Base-by-base conservation (phyloP, 495 filamentous ascomycete species). In the Aspergillus asperescens region DNA sequence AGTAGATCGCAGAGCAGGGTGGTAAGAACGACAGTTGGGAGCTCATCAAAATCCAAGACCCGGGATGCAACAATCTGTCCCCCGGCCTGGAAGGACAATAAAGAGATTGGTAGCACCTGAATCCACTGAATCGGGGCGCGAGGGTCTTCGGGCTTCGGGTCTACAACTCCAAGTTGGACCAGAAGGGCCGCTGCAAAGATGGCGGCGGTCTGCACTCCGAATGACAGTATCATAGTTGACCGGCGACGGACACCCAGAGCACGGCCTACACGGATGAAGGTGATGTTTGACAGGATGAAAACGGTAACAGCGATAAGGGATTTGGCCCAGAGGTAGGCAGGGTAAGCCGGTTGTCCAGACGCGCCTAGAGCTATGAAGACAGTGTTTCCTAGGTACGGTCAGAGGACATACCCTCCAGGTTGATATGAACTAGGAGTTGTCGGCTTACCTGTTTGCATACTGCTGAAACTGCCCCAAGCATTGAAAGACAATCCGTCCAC, bases 21-120 rank as follows among this genome's bases (percentile, higher is more conserved):
- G 0, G 86, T 89, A 47, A 88, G 65, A 3, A 89, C 86, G 10
- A 83, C 83, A 0, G 83, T 86, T 0, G 86, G 86, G 19, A 89
- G 77, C 65, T 89, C 86, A 50, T 79, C 75, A 32, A 82, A 75
- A 4, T 77, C 82, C 28, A 89, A 60, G 7, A 81, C 57, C 2
- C 86, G 70, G 3, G 74, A 79, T 7, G 78, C 77, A 2, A 77
- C 73, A 52, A 89, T 86, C 64, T 88, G 85, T 0, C 84, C 84
- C 1, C 80, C 83, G 10, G 80, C 80, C 60, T 89, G 84, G 62
- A 89, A 86, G 3, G 81, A 77, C 15, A 89, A 64, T 15, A 88
- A 69, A 0, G 75, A 79, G 16, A 89, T 74, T 4, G 71, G 67
- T 0, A 72, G 31, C 6, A 68, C 56, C 28, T 73, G 70, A 39